Conservation (phyloP, 345 rosid species). For the Gynandropsis gynandra region DNA sequence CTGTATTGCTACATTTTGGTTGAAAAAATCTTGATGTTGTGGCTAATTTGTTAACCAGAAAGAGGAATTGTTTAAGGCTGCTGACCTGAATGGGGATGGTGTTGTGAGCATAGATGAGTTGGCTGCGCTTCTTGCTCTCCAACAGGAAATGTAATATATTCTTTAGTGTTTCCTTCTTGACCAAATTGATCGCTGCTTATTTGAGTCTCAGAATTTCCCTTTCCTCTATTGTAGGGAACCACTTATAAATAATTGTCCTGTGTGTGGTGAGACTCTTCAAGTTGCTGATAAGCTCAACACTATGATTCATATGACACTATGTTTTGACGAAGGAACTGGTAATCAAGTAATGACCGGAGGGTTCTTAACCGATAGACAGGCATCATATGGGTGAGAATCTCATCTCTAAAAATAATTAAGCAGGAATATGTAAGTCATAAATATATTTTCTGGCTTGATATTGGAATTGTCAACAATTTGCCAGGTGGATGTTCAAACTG, state of each 20-base stretch:
- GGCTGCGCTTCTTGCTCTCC: constrained; percentile 71
- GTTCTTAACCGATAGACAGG: constrained; percentile 88
- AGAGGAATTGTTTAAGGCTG: constrained; percentile 76
- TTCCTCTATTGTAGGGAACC: constrained; percentile 52
- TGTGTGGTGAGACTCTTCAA: constrained; percentile 74
- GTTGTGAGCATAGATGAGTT: constrained; percentile 81
- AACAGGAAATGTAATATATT: constrained; percentile 59
- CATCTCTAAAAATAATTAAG: constrained; percentile 1
- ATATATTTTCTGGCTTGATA: constrained; percentile 2
- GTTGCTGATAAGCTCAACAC: constrained; percentile 69
- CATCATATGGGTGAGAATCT: constrained; percentile 71
- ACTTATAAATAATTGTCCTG: constrained; percentile 75
- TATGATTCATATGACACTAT: constrained; percentile 81
- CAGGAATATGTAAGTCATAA: background rate
- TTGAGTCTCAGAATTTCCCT: constrained; percentile 1
- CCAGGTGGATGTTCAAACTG: constrained; percentile 89
- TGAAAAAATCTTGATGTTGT: constrained; percentile 20
- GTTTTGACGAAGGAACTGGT: constrained; percentile 97
- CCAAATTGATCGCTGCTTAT: background rate
- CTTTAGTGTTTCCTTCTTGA: background rate
- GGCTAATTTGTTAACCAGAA: constrained; percentile 45
- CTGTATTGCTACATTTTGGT: constrained; percentile 6
- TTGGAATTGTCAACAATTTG: constrained; percentile 5
- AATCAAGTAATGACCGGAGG: constrained; percentile 92
- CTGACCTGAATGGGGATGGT: constrained; percentile 74